Evolutionary conservation across 2,329 filamentous ascomycete species (phyloP).

Genomic region (Nemania serpens): DNA sequence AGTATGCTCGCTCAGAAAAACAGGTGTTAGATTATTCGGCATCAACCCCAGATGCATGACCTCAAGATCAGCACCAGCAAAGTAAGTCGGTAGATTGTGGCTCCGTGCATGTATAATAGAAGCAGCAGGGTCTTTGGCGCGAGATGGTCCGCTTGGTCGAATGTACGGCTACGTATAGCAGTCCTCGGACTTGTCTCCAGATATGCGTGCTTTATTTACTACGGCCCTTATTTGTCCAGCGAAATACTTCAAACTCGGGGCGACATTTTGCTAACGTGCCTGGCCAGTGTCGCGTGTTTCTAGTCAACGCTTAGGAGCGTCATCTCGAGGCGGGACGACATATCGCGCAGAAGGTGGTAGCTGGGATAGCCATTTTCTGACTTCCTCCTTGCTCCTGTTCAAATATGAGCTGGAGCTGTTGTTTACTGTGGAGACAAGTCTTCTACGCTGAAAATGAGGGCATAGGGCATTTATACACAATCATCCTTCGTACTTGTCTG

Average conservation of each 20-base stretch:
- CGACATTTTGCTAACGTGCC: conserved; percentile 9
- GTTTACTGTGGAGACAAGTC: not conserved
- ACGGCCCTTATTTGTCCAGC: not conserved
- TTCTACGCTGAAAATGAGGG: no score
- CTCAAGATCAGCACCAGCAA: not conserved
- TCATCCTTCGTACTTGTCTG: not conserved
- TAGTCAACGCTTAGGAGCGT: conserved; percentile 59
- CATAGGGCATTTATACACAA: no score
- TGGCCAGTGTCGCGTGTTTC: conserved; percentile 48
- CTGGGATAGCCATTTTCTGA: not conserved
- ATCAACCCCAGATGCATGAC: not conserved
- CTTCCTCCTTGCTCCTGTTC: not conserved
- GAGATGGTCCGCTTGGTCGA: not conserved
- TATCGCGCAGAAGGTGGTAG: not conserved
- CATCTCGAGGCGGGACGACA: not conserved
- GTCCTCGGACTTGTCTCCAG: not conserved
- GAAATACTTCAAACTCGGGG: conserved; percentile 14
- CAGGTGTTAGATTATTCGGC: not conserved
- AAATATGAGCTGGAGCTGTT: not conserved
- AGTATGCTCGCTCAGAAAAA: not conserved
- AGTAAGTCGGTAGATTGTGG: not conserved
- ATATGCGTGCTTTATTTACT: not conserved
- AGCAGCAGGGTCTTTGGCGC: not conserved
- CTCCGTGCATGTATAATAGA: not conserved
- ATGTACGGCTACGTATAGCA: conserved; percentile 5